Conservation (phyloP, 176 grass and related monocot genomes). For the Bonia amplexicaulis region DNA sequence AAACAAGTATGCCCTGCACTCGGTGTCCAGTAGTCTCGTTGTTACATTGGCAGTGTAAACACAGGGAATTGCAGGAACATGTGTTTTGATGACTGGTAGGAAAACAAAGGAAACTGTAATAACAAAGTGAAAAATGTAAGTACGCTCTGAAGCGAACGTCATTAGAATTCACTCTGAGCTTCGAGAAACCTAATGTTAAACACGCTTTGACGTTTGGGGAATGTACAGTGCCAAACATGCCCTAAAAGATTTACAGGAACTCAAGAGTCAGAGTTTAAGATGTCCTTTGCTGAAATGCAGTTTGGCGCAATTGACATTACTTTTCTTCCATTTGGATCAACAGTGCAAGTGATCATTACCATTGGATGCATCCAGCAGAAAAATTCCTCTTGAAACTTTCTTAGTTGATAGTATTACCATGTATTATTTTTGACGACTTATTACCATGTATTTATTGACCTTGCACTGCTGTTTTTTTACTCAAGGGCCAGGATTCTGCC, state of each 20-base stretch:
- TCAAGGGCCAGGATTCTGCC: background rate
- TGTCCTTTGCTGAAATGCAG: background rate
- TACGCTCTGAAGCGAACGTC: background rate
- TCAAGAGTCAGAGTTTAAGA: background rate
- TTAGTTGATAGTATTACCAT: background rate
- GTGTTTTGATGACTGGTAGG: background rate
- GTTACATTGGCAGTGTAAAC: background rate
- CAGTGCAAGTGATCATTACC: background rate
- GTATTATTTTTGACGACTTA: background rate
- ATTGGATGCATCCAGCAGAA: background rate
- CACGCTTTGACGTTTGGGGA: background rate
- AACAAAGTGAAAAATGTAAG: background rate
- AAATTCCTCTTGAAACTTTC: background rate
- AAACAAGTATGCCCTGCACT: constrained; percentile 33
- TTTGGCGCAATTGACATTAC: background rate
- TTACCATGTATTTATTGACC: background rate
- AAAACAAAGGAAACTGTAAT: background rate
- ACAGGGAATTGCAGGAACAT: background rate
- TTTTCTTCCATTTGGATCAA: background rate
- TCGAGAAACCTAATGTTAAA: background rate
- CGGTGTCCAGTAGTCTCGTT: background rate
- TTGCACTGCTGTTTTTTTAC: background rate
- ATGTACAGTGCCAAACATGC: background rate
- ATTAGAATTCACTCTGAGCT: background rate
- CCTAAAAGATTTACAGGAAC: background rate